Evolutionary conservation across 768 basidiomycete genomes (phyloP), one percentile per base, ranked within the genome.

Genomic region (Pleurotus pulmonarius): DNA sequence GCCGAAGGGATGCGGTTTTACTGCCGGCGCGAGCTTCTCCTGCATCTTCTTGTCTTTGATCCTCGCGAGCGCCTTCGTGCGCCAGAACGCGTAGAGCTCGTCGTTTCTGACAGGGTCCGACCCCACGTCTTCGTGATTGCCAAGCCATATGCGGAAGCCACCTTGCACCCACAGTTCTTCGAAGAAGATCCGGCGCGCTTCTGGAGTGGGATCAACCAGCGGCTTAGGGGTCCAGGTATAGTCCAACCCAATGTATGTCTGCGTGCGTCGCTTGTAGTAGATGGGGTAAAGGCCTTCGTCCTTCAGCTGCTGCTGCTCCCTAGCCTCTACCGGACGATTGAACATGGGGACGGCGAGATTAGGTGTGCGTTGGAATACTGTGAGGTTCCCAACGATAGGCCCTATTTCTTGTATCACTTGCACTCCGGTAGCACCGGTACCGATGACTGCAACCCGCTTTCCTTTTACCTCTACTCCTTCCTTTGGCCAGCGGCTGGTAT

Each of bases 271-370:
- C 3, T 58, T 58, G 20, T 64, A 61, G 16, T 64, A 43, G 12
- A 53, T 44, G 1, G 66, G 65, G 29, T 63, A 63, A 22, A 64
- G 18, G n/a, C 24, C 18, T 15, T 58, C 58, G 13, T 60, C 38
- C 46, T 61, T 63, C 58, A 60, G 61, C 49, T 49, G 53, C 5
- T 60, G 56, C 29, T 64, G 61, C 24, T 44, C 47, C 20, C 49
- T 57, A 75, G 72, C 8, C 76, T 78, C 1, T 88, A 94, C 47
- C 90, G 86, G 58, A 73, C 70, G 11, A 68, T 92, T 16, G 70
- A 76, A 5, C 86, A 79, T 64, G 85, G 82, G 0, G 61, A 71
- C 25, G 73, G 79, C 55, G 49, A 76, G 3, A 76, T 83, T 53
- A 84, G 82, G 29, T 72, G 68, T 45, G 5, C 68, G 66, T 49